These are phyloP conservation scores for Sugiyamaella novakii DNA, from an alignment of 1,139 yeast genomes.

Conservation along the genomic window DNA sequence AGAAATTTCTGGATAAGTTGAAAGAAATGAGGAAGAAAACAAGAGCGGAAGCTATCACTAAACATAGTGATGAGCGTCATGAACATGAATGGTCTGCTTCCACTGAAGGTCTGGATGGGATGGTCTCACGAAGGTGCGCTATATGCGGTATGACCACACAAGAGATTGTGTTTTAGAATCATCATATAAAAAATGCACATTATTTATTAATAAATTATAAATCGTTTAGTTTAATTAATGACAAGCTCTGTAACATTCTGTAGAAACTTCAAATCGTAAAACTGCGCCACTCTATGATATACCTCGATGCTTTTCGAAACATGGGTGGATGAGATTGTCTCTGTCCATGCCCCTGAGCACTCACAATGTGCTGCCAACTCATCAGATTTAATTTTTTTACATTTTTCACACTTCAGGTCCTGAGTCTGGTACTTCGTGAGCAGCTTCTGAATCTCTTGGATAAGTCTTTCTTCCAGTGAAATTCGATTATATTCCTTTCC, in stretches of 20 bases:
- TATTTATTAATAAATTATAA: conserved; percentile 14
- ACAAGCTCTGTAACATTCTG: conserved; percentile 39
- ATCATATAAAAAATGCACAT: conserved; percentile 5
- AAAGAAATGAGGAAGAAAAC: conserved; percentile 87
- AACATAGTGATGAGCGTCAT: conserved; percentile 62
- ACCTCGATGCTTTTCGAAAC: conserved; percentile 52
- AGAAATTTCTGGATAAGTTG: conserved; percentile 71
- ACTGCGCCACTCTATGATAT: conserved; percentile 61
- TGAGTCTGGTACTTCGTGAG: conserved; percentile 70
- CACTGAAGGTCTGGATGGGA: conserved; percentile 49
- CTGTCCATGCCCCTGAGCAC: conserved; percentile 87
- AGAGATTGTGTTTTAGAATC: conserved; percentile 51
- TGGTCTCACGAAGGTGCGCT: conserved; percentile 64
- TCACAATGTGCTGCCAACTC: conserved; percentile 75
- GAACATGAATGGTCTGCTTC: conserved; percentile 79
- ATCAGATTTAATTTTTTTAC: conserved; percentile 66
- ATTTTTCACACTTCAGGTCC: conserved; percentile 78
- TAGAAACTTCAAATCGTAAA: conserved; percentile 63
- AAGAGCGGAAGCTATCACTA: conserved; percentile 86
- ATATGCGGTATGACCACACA: conserved; percentile 87
- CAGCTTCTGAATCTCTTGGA: conserved; percentile 60
- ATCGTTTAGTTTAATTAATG: conserved; percentile 1
- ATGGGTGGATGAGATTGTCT: conserved; percentile 53
- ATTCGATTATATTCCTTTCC: conserved; percentile 63
- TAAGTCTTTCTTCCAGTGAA: conserved; percentile 74